Percentiles rank a stretch among this genome's conserved stretches.
phyloP scores from a whole-genome alignment of 2,329 filamentous ascomycete species.

The Colletotrichum magnum region DNA sequence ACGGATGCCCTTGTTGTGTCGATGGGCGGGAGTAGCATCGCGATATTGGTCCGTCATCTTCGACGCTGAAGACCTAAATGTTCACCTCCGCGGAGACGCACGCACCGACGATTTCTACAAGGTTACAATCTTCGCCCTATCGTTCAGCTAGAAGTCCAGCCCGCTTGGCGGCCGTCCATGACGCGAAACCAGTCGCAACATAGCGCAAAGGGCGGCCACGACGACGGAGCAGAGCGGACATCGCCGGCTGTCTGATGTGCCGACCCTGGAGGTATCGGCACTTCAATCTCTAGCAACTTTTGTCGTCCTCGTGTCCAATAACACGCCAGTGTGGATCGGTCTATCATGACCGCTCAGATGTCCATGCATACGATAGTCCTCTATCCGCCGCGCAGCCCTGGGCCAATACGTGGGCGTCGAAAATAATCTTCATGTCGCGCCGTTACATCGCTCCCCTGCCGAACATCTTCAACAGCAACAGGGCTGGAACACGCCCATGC shows the following conservation, averaged over 20 bases:
- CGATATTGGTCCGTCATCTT: neutral
- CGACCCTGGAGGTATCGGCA: neutral
- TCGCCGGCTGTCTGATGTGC: neutral
- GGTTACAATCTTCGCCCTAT: constrained; percentile 10
- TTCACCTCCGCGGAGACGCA: neutral
- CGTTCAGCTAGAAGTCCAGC: neutral
- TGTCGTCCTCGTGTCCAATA: neutral
- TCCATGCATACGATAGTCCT: constrained; percentile 9
- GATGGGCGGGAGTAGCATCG: neutral
- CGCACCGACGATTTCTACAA: neutral
- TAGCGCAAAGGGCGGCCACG: neutral
- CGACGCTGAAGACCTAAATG: neutral
- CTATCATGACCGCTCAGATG: constrained; percentile 30
- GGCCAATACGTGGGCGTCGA: constrained; percentile 1
- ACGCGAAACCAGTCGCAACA: constrained; percentile 14
- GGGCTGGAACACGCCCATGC: constrained; percentile 13
- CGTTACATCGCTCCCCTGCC: constrained; percentile 28
- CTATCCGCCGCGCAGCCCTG: neutral
- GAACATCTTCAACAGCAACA: constrained; percentile 12
- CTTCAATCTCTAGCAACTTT: neutral
- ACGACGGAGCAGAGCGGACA: neutral
- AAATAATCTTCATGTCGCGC: neutral
- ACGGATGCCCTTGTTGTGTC: neutral
- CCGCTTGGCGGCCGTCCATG: constrained; percentile 15
- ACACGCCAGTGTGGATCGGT: neutral